Conservation (phyloP, 805 yeast genomes). For the Phaffomyces antillensis region DNA sequence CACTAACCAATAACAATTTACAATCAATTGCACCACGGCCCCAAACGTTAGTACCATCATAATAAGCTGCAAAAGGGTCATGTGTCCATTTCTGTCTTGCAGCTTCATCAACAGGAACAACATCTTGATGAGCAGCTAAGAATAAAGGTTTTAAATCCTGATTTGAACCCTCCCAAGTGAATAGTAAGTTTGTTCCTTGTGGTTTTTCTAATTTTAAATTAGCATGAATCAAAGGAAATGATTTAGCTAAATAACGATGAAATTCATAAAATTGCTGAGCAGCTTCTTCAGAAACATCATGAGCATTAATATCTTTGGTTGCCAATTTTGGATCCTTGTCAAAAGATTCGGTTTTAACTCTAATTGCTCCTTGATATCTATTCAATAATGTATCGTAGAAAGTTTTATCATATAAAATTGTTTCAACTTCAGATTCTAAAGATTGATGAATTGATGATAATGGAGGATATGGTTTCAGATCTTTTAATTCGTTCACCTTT, state of each 20-base stretch:
- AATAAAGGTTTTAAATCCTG: slow-evolving; percentile 51
- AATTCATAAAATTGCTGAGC: slow-evolving; percentile 21
- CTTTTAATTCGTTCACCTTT: slow-evolving; percentile 1
- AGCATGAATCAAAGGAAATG: slow-evolving; percentile 50
- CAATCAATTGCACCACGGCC: slow-evolving; percentile 80
- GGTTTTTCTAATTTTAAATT: slow-evolving; percentile 44
- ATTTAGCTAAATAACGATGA: slow-evolving; percentile 43
- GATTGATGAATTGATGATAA: background rate
- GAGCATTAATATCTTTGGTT: background rate
- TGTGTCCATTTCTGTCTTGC: slow-evolving; percentile 55
- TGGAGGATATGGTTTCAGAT: background rate
- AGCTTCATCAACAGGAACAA: slow-evolving; percentile 67
- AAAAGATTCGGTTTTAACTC: slow-evolving; percentile 3
- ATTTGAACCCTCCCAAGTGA: slow-evolving; percentile 56
- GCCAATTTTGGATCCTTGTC: background rate
- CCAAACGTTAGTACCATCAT: slow-evolving; percentile 55
- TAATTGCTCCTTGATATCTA: slow-evolving; percentile 6
- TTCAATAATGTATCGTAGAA: slow-evolving; percentile 2
- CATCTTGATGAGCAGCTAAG: slow-evolving; percentile 77
- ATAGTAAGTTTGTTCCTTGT: slow-evolving; percentile 59
- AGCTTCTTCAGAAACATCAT: slow-evolving; percentile 1
- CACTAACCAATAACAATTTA: slow-evolving; percentile 59
- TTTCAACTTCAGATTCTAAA: too few relatives aligned
- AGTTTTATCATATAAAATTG: slow-evolving; percentile 1
- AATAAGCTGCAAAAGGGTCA: slow-evolving; percentile 61